A percentile compares a stretch with the other conserved stretches of the same genome.
phyloP scores from a whole-genome alignment of 257 asterid species.

The Thymus mandschuricus region DNA sequence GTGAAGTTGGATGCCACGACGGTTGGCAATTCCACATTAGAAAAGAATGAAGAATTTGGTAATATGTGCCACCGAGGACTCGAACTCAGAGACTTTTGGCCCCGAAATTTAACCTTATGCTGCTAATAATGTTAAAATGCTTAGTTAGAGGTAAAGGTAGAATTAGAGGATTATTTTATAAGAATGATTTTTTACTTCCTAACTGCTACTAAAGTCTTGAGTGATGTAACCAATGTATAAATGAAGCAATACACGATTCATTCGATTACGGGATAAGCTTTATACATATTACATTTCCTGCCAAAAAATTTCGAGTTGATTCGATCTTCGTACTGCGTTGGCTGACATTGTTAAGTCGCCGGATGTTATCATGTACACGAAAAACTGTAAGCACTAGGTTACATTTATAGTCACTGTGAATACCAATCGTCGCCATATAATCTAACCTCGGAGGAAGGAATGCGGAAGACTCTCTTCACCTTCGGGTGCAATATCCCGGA shows the following conservation, averaged over 20 bases:
- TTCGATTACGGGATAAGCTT: neutral
- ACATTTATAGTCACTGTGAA: conserved; percentile 18
- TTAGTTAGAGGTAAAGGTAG: too few species aligned
- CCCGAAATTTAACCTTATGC: too few species aligned
- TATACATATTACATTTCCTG: conserved; percentile 1
- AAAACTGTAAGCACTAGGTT: conserved; percentile 19
- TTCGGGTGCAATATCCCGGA: conserved; percentile 31
- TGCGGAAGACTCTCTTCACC: conserved; percentile 15
- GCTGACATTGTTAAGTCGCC: neutral
- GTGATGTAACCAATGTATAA: too few species aligned
- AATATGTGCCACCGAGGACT: too few species aligned
- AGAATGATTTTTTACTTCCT: too few species aligned
- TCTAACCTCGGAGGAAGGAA: conserved; percentile 15
- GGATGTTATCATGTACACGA: conserved; percentile 20
- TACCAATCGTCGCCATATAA: conserved; percentile 7
- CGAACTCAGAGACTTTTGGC: too few species aligned
- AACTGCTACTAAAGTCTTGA: too few species aligned
- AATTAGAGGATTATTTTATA: too few species aligned
- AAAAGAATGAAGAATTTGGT: neutral
- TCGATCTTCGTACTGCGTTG: neutral
- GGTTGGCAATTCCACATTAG: conserved; percentile 71
- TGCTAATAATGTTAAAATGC: too few species aligned
- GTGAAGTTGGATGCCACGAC: conserved; percentile 80
- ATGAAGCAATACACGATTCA: neutral
- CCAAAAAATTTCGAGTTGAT: neutral